These are phyloP conservation scores for Meyerozyma smithsonii DNA, from an alignment of 1,139 yeast genomes.

Conservation along the genomic window DNA sequence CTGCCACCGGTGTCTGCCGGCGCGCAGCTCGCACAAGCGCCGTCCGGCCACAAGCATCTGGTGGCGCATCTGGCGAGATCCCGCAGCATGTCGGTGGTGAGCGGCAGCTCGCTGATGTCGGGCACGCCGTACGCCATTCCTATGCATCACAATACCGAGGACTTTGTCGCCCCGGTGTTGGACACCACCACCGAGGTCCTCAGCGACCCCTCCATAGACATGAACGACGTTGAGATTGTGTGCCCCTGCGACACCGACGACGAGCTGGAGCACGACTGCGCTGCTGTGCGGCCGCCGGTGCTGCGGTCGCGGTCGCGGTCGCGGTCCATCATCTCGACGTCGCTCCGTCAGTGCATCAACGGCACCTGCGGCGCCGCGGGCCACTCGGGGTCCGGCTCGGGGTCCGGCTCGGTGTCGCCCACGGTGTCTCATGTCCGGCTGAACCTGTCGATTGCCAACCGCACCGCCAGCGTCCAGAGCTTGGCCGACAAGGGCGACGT, in stretches of 20 bases:
- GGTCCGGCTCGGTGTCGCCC: not conserved
- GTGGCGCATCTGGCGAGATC: not conserved
- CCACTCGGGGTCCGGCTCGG: slow-evolving; percentile 2
- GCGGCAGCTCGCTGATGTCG: not conserved
- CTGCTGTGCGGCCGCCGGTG: slow-evolving; percentile 1
- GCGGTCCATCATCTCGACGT: slow-evolving; percentile 4
- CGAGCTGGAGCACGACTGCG: slow-evolving; percentile 4
- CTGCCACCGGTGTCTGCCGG: not conserved
- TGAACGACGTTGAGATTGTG: slow-evolving; percentile 23
- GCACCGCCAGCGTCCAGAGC: not conserved
- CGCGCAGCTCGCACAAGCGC: not conserved
- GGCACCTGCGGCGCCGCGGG: slow-evolving; percentile 5
- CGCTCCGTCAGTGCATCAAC: slow-evolving; percentile 3
- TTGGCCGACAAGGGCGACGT: not conserved
- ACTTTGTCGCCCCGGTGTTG: slow-evolving; percentile 27
- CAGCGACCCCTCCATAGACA: slow-evolving; percentile 23
- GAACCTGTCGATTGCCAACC: slow-evolving; percentile 1
- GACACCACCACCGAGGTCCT: slow-evolving; percentile 30
- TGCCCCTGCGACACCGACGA: slow-evolving; percentile 18
- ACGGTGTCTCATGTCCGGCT: not conserved
- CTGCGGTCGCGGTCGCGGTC: slow-evolving; percentile 6
- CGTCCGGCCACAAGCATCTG: not conserved
- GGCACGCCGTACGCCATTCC: slow-evolving; percentile 13
- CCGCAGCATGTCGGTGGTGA: not conserved
- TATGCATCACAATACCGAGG: slow-evolving; percentile 24